phyloP scores from a whole-genome alignment of 2,329 filamentous ascomycete genomes.

The Diaporthe humulicola region DNA sequence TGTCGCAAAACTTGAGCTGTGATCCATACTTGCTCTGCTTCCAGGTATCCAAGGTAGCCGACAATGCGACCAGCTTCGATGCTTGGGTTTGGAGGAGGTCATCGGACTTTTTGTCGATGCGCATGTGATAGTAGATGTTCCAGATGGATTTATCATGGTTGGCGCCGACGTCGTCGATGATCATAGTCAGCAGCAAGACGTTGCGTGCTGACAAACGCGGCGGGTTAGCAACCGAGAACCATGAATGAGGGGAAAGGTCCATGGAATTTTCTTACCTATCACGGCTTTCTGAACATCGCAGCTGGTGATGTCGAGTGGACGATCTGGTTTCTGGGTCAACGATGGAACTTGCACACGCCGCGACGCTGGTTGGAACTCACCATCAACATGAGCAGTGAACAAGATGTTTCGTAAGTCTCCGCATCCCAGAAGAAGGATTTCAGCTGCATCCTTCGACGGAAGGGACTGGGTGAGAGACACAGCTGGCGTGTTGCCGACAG shows the following conservation, averaged over 20 bases:
- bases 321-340: not conserved
- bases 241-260: not conserved
- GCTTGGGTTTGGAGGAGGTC: not conserved
- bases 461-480: not conserved
- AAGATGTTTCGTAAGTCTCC: not conserved
- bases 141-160: not conserved
- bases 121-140: constrained; percentile 2
- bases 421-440: not conserved
- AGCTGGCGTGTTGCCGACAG: not conserved
- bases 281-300: not conserved
- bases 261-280: not conserved
- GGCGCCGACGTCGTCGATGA: not conserved
- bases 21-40: not conserved
- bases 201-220: not conserved
- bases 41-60: not conserved
- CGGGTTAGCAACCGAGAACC: not conserved
- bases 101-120: not conserved
- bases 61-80: not conserved
- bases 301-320: not conserved
- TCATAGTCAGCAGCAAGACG: not conserved
- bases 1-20: not conserved
- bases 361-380: not conserved
- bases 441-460: not conserved
- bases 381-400: not conserved
- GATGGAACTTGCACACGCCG: not conserved